A percentile compares a stretch with the other conserved stretches of the same genome.
Conservation (phyloP, 1,284 basidiomycete species). For the Volvariella surrecta region DNA sequence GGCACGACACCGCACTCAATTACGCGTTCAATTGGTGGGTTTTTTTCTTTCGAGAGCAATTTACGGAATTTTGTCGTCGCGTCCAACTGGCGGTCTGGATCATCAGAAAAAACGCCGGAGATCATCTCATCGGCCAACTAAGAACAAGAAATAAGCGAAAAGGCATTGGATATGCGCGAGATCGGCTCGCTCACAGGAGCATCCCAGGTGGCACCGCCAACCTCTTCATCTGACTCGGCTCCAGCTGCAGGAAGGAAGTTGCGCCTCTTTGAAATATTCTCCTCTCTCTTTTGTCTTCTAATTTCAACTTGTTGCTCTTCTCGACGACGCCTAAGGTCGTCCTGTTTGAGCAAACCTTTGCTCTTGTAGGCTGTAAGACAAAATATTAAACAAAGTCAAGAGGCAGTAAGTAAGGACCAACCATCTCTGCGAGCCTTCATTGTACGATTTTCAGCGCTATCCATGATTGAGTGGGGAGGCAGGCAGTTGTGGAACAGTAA, state of each 20-base stretch:
- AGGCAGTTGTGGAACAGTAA: too few relatives aligned
- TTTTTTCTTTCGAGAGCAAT: slow-evolving; percentile 98
- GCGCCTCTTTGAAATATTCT: slow-evolving; percentile 93
- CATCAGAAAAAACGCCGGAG: slow-evolving; percentile 85
- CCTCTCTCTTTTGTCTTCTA: slow-evolving; percentile 91
- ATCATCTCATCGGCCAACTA: slow-evolving; percentile 92
- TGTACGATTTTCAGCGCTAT: slow-evolving; percentile 42
- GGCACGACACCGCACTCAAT: slow-evolving; percentile 97
- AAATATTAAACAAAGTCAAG: slow-evolving; percentile 18
- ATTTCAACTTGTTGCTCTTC: slow-evolving; percentile 98
- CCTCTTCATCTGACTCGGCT: slow-evolving; percentile 84
- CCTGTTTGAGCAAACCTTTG: slow-evolving; percentile 78
- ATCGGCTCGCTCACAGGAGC: slow-evolving; percentile 49
- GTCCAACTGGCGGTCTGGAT: slow-evolving; percentile 88
- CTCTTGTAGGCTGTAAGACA: slow-evolving; percentile 47
- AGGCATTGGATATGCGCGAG: slow-evolving; percentile 6
- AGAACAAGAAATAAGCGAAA: slow-evolving; percentile 12
- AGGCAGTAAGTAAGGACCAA: slow-evolving; percentile 24
- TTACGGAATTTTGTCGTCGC: slow-evolving; percentile 98
- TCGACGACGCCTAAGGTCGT: slow-evolving; percentile 85
- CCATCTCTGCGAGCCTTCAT: slow-evolving; percentile 61
- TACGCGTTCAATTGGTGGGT: slow-evolving; percentile 98
- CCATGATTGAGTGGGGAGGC: slow-evolving; percentile 2
- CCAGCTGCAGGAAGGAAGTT: slow-evolving; percentile 76
- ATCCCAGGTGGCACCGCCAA: slow-evolving; percentile 63